phyloP scores from a whole-genome alignment of 345 rosid genomes.

The Microcos paniculata region DNA sequence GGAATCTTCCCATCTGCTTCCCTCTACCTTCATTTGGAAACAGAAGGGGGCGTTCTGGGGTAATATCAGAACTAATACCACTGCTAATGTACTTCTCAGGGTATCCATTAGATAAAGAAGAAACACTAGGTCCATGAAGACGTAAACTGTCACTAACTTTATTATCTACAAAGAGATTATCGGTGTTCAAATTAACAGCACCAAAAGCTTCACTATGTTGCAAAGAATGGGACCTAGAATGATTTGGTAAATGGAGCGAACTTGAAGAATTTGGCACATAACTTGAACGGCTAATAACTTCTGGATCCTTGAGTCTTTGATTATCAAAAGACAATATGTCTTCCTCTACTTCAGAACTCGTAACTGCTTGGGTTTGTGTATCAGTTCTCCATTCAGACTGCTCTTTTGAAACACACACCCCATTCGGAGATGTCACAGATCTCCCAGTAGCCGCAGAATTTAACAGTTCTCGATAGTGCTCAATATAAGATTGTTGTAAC shows the following conservation, averaged over 20 bases:
- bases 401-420: constrained; percentile 26
- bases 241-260: constrained; percentile 35
- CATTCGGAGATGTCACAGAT: constrained; percentile 26
- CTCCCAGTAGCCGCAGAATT: constrained; percentile 27
- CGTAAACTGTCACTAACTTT: constrained; percentile 29
- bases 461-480: constrained; percentile 29
- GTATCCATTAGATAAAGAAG: constrained; percentile 46
- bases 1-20: constrained; percentile 27
- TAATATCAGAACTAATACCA: constrained; percentile 36
- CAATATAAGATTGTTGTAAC: constrained; percentile 32
- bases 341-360: constrained; percentile 48
- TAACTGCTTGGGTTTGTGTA: constrained; percentile 24
- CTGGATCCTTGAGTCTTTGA: constrained; percentile 63
- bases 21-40: constrained; percentile 36
- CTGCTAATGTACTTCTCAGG: constrained; percentile 35
- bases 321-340: constrained; percentile 60
- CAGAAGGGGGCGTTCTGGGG: constrained; percentile 29
- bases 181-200: constrained; percentile 29
- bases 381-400: constrained; percentile 40
- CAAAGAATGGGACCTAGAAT: constrained; percentile 43
- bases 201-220: constrained; percentile 29
- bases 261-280: constrained; percentile 42
- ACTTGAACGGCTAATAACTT: constrained; percentile 37
- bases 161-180: constrained; percentile 32
- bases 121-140: constrained; percentile 31